Conservation (phyloP, 2,329 filamentous ascomycete species). For the Pleurostoma richardsiae region DNA sequence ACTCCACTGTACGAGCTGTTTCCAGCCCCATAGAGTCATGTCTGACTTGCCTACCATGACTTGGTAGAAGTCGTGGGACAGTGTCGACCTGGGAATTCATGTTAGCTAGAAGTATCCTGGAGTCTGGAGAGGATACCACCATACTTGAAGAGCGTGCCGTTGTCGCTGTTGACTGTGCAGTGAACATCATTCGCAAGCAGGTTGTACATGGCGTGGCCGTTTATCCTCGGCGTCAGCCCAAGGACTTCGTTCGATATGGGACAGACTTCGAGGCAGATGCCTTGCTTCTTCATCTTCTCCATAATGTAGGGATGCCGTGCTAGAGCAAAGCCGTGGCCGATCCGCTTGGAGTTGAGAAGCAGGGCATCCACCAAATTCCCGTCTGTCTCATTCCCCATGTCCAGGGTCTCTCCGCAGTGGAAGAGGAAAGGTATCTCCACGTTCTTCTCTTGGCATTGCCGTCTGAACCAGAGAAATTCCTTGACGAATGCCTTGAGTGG, state of each 20-base stretch:
- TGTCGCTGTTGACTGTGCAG: slow-evolving; percentile 71
- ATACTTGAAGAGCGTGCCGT: slow-evolving; percentile 67
- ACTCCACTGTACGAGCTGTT: slow-evolving; percentile 61
- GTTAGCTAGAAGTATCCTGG: background rate
- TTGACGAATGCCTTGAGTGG: slow-evolving; percentile 44
- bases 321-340: slow-evolving; percentile 70
- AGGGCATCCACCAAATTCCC: slow-evolving; percentile 67
- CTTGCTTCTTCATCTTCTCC: slow-evolving; percentile 55
- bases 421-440: slow-evolving; percentile 23
- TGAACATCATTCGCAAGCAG: slow-evolving; percentile 68
- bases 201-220: slow-evolving; percentile 62
- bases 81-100: slow-evolving; percentile 48
- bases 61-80: slow-evolving; percentile 76
- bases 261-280: slow-evolving; percentile 69
- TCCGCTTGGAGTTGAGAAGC: slow-evolving; percentile 60
- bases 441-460: slow-evolving; percentile 32
- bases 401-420: slow-evolving; percentile 62
- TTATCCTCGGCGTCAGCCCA: slow-evolving; percentile 60
- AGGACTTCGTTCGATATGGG: slow-evolving; percentile 75
- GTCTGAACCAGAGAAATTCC: slow-evolving; percentile 43
- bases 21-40: slow-evolving; percentile 67
- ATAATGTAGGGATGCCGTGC: slow-evolving; percentile 63
- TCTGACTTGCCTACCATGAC: slow-evolving; percentile 62
- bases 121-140: slow-evolving; percentile 9
- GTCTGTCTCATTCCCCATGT: slow-evolving; percentile 58